phyloP scores from a whole-genome alignment of 1,284 basidiomycete genomes.

The Bjerkandera adusta region DNA sequence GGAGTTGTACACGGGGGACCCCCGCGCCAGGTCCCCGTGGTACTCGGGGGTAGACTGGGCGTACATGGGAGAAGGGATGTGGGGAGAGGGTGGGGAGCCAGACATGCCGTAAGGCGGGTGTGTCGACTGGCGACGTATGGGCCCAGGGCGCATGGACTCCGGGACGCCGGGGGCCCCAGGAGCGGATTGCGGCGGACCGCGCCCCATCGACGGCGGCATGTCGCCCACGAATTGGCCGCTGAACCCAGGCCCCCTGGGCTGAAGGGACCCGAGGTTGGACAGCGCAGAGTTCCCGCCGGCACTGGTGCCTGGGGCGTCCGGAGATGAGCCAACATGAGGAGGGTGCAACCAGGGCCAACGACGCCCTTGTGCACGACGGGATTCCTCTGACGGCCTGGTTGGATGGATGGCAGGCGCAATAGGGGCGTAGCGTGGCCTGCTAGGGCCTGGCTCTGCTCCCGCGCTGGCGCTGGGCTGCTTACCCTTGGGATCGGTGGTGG shows the following conservation, averaged over 20 bases:
- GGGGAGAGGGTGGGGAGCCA: neutral
- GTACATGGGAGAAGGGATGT: neutral
- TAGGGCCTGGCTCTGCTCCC: neutral
- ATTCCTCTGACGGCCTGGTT: constrained; percentile 6
- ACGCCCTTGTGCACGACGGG: constrained; percentile 9
- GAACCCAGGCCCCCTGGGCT: constrained; percentile 1
- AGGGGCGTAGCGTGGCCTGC: constrained; percentile 2
- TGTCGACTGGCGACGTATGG: neutral
- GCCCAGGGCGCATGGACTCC: neutral
- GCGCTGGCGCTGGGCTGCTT: constrained; percentile 2
- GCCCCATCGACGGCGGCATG: neutral
- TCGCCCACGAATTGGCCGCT: constrained; percentile 3
- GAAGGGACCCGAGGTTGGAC: constrained; percentile 16
- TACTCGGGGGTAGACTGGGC: neutral
- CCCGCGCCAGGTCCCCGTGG: neutral
- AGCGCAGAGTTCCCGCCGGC: constrained; percentile 24
- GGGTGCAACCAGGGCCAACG: constrained; percentile 27
- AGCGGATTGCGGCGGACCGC: too few relatives aligned
- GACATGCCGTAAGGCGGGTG: neutral
- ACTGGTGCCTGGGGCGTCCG: constrained; percentile 12
- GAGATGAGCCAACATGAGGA: constrained; percentile 17
- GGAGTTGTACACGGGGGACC: neutral
- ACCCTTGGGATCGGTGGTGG: neutral
- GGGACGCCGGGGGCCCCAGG: too few relatives aligned
- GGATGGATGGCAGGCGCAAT: constrained; percentile 8